Evolutionary conservation across 371 early-diverging fungal species (phyloP), one percentile per base, ranked within the genome.

Genomic region (Actinomortierella wolfii): DNA sequence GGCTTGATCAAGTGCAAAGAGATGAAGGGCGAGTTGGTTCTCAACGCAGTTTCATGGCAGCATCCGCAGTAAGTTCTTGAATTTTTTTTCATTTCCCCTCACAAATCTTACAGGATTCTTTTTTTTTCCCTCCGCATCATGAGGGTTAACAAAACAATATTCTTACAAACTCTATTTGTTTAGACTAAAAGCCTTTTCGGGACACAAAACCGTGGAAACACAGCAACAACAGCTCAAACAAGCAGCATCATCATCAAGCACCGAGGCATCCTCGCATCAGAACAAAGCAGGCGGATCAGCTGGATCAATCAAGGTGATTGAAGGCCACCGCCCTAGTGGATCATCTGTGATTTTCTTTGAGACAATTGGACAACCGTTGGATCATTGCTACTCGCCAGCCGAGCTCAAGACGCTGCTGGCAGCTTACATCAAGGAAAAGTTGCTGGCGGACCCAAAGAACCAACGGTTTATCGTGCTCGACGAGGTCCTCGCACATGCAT

Each of bases 1-100:
- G 88, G 86, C 2, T 54, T 88, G 15, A 52, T 90, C 53, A 87
- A 89, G 67, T 80, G 86, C 50, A 91, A 90, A 58, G 91, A 88
- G 11, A 81, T 82, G 43, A 82, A 84, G 20, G 89, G 90, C 2
- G 91, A 91, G 39, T 63, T 77, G 17, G 70, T 82, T 46, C 66
- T 91, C 17, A 79, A 77, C 23, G 77, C 82, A 1, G 74, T 91
- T n/a, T 79, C 83, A 46, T 88, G 84, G 81, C 67, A 78, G 5
- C 86, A 88, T 64, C 62, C 73, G 15, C 76, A 76, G 56, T 75
- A 79, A 58, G 59, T 61, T 42, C n/a, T 46, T 41, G 23, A 17
- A 53, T 20, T 67, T 64, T 56, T 34, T 6, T 6, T 11, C 34
- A 11, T 6, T 34, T 11, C 7, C 34, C 11, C 34, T 34, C 4